Evolutionary conservation across 768 basidiomycete species (phyloP), one percentile per base, ranked within the genome.

Genomic region (Russula abietina): DNA sequence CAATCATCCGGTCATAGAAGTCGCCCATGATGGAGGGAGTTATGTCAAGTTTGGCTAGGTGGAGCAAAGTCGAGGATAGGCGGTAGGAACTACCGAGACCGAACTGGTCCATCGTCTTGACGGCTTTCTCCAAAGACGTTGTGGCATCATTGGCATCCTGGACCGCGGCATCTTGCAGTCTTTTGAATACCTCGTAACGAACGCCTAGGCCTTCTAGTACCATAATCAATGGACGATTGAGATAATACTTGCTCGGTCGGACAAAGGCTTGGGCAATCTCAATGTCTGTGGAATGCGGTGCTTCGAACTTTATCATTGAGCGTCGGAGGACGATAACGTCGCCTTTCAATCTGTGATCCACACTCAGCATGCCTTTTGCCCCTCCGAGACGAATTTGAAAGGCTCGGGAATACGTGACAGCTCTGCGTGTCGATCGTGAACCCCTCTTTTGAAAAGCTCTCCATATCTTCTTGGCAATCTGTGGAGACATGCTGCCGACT

Each of bases 251-350:
- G 9, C 81, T 80, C 2, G 86, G 86, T 48, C 77, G 75, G 66
- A 84, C 79, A 70, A 89, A 90, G 4, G 82, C 80, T 32, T 78
- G 74, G 0, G 88, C 87, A 50, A 90, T 83, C 70, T 89, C 86
- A 14, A 89, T 78, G 5, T 76, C 75, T 4, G 68, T 73, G 0
- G 78, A 78, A 24, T 77, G 68, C 0, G 77, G 76, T 1, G 79
- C 78, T 32, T 80, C 74, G 65, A 90, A 90, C 71, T 91, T 90
- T 67, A 81, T 79, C 86, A 88, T 88, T 0, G 84, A 86, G 1
- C 75, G 78, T 8, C 86, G 74, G 1, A 87, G 71, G 48, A 77
- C 75, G 33, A 89, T 76, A 4, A 74, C 73, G n/a, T 76, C 74
- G 9, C 83, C 87, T 16, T 60, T 14, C 8, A 88, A 73, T 3